Evolutionary conservation across 352 stramenopile genomes (phyloP).

Genomic region (Globisporangium nagaii): DNA sequence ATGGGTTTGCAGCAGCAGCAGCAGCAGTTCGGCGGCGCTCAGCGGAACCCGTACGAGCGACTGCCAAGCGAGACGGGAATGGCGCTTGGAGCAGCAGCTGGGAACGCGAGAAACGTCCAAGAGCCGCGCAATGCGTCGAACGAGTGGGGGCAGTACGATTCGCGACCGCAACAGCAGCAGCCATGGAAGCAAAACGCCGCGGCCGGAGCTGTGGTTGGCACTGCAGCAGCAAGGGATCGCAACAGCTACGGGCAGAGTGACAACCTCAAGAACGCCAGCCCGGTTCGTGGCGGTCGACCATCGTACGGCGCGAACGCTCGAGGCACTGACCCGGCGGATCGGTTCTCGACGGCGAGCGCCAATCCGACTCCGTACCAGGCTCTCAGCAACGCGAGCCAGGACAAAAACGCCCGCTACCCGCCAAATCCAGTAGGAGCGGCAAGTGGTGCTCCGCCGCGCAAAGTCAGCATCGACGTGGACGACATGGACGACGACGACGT

Average conservation of each 20-base stretch:
- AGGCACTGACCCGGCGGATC: neutral
- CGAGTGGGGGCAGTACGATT: constrained; percentile 3
- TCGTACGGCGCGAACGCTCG: neutral
- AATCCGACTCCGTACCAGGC: constrained; percentile 3
- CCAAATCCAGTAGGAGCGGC: neutral
- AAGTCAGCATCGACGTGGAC: constrained; percentile 30
- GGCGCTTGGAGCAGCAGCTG: neutral
- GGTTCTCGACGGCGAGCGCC: constrained; percentile 2
- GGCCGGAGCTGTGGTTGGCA: neutral
- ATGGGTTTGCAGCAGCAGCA: neutral
- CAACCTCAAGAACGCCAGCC: constrained; percentile 2
- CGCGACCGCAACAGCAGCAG: constrained; percentile 4
- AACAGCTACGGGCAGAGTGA: constrained; percentile 4
- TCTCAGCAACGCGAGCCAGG: neutral
- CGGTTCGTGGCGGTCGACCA: neutral
- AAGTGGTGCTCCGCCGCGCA: constrained; percentile 13
- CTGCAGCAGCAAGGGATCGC: constrained; percentile 3
- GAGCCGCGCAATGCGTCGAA: neutral
- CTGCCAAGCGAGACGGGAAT: neutral
- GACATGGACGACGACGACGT: constrained; percentile 28
- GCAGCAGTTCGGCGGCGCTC: constrained; percentile 5
- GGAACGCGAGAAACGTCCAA: neutral
- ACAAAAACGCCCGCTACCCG: constrained; percentile 2
- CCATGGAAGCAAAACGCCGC: neutral
- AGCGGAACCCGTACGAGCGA: constrained; percentile 4